Evolutionary conservation across 192 early-diverging fungal genomes (phyloP), one percentile per base, ranked within the genome.

Genomic region (Piromyces sp.): DNA sequence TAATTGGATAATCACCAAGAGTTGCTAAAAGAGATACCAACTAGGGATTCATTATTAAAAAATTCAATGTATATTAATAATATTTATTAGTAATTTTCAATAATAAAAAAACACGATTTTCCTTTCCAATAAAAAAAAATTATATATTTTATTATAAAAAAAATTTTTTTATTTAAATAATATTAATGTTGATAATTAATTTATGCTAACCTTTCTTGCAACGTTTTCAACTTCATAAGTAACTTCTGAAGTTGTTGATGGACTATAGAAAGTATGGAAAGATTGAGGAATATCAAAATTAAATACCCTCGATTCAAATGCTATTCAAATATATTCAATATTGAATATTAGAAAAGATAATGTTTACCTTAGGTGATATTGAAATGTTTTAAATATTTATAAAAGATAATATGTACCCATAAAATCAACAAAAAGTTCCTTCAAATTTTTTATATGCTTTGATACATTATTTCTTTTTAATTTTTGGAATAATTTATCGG

Each of bases 1-100:
- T 95, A 40, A 94, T 91, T 5, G 98, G 98, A 82, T 92, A 94
- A 80, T 97, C 96, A 38, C 95, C 96, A 29, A 98, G 85, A 13
- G 94, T 92, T 5, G 92, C 93, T 81, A 96, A 92, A 2, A 98
- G 92, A 28, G 95, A 96, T 12, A 94, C 89, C 22, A 99, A 85
- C 91, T 97, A 68, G 9, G 9, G 3, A 33, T 30, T 14, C 79
- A 30, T 79, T 7, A 26, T 7, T 33, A n/a, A n/a, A n/a, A n/a
- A n/a, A n/a, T n/a, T n/a, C n/a, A n/a, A n/a, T n/a, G n/a, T n/a
- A n/a, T n/a, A n/a, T n/a, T n/a, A n/a, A n/a, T n/a, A n/a, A n/a
- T n/a, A n/a, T n/a, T n/a, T n/a, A n/a, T n/a, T n/a, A n/a, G n/a
- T n/a, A n/a, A n/a, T n/a, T n/a, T n/a, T n/a, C n/a, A n/a, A n/a